Percentiles rank a stretch among this genome's conserved stretches.
phyloP scores from a whole-genome alignment of 139 green algal genomes.

The Trebouxia sp. region DNA sequence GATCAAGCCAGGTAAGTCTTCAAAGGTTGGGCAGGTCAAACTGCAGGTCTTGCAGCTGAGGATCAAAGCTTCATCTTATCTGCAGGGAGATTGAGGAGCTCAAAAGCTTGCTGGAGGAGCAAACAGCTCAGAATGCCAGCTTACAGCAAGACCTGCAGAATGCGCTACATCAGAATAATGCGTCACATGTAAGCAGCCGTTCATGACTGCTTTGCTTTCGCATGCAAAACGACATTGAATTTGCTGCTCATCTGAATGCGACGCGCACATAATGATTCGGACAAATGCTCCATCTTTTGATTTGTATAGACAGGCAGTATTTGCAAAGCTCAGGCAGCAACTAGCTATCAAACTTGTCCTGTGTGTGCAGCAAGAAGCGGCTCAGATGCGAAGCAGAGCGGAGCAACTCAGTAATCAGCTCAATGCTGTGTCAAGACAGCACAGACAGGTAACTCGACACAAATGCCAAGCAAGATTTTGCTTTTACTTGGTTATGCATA shows the following conservation, averaged over 20 bases:
- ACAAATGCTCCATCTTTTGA: no score
- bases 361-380: not conserved
- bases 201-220: no score
- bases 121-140: not conserved
- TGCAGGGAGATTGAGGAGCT: slow-evolving; percentile 21
- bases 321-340: not conserved
- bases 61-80: not conserved
- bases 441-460: not conserved
- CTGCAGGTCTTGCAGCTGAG: no score
- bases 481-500: no score
- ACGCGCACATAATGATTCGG: no score
- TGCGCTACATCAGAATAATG: not conserved
- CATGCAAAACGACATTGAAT: no score
- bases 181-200: not conserved
- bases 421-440: not conserved
- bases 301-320: not conserved
- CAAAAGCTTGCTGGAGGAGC: not conserved
- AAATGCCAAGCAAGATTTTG: no score
- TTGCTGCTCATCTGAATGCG: no score
- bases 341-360: not conserved
- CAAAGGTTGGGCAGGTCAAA: not conserved
- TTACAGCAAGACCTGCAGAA: not conserved
- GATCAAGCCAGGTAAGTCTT: not conserved
- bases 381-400: not conserved
- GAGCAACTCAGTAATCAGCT: not conserved